These are phyloP conservation scores for Jamesozyma jinghongensis DNA, from an alignment of 805 yeast species.

Conservation along the genomic window DNA sequence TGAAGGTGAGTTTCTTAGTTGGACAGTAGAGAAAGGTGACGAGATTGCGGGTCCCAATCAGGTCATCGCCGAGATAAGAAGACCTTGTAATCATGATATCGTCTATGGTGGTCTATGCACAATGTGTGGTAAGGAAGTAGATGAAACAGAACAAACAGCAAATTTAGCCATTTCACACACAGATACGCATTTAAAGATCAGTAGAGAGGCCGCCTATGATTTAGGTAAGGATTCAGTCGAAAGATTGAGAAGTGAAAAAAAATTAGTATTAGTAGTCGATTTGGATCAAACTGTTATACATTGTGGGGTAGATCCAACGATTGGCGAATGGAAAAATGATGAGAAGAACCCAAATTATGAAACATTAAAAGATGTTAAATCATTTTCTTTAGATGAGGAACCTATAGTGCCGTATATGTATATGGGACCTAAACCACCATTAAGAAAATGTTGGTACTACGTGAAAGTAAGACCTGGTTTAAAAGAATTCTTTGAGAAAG, in stretches of 20 bases:
- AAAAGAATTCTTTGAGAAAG: conserved; percentile 54
- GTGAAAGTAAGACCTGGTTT: conserved; percentile 90
- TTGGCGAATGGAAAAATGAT: conserved; percentile 91
- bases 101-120: conserved; percentile 96
- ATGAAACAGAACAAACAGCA: conserved; percentile 59
- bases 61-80: conserved; percentile 49
- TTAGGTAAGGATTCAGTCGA: conserved; percentile 62
- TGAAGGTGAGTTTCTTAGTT: conserved; percentile 51
- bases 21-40: conserved; percentile 50
- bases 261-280: conserved; percentile 87
- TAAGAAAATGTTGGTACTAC: conserved; percentile 73
- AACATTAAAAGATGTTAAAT: conserved; percentile 70
- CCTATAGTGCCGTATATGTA: conserved; percentile 47
- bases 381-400: conserved; percentile 74
- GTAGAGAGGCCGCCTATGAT: conserved; percentile 76
- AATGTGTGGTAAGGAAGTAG: conserved; percentile 74
- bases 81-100: conserved; percentile 85
- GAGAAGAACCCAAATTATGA: conserved; percentile 76
- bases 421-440: conserved; percentile 50
- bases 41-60: conserved; percentile 41
- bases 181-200: conserved; percentile 71
- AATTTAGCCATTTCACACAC: conserved; percentile 74
- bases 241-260: conserved; percentile 50
- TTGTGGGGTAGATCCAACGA: conserved; percentile 96
- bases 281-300: conserved; percentile 96